Evolutionary conservation across 192 early-diverging fungal species (phyloP), one percentile per base, ranked within the genome.

Genomic region (Phlyctochytrium arcticum): DNA sequence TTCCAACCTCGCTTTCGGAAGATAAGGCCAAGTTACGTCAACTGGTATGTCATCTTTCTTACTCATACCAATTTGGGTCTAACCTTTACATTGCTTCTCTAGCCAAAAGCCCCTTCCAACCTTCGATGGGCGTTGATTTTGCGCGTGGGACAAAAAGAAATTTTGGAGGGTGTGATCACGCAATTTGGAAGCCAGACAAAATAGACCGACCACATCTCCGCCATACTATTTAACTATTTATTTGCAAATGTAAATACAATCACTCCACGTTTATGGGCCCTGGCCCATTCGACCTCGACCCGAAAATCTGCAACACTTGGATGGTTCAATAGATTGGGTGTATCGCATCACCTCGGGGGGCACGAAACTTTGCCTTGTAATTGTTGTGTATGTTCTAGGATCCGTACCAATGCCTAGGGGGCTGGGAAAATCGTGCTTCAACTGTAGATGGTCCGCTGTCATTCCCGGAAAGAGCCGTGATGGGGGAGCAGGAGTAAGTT

Each of bases 91-190:
- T 21, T n/a, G 6, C n/a, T 17, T 7, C 26, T 4, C 5, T n/a
- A 17, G 23, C 23, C 5, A n/a, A 19, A 21, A 36, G 7, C 44
- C 27, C 23, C 55, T 10, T 34, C 55, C 33, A 27, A 27, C 23
- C 17, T 26, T 12, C 19, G 44, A 24, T 19, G 63, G 54, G 36
- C 39, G 15, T 42, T 65, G 19, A 21, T 65, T 4, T 44, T 65
- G 44, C n/a, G 63, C 29, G 42, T 65, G 4, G 63, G 63, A 23
- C 51, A 65, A 51, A 65, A 65, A 39, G 44, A 42, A 54, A 35
- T 48, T 19, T n/a, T 65, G 55, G 26, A 8, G 49, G 26, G 23
- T 12, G 49, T 24, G 12, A 7, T 51, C 7, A 24, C 49, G 21
- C 12, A 51, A n/a, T n/a, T n/a, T n/a, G n/a, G n/a, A n/a, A n/a